These are phyloP conservation scores for Cucurbita maxima DNA, from an alignment of 306 rosid genomes.

Conservation along the genomic window DNA sequence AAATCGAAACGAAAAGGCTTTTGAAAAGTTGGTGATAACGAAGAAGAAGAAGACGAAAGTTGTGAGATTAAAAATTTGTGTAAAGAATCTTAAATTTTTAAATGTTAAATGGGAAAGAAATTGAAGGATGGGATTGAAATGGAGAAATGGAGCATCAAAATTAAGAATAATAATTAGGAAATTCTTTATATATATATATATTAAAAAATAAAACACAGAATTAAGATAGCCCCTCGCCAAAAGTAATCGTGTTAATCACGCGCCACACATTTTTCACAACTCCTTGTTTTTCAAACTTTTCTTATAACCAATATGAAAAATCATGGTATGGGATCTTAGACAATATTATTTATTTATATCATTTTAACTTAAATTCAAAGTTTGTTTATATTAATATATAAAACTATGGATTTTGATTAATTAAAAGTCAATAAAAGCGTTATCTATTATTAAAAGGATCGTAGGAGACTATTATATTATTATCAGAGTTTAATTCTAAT, in stretches of 20 bases:
- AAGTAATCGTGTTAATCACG: not conserved
- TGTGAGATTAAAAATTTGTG: not conserved
- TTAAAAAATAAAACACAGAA: slow-evolving; percentile 4
- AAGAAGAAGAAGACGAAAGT: not conserved
- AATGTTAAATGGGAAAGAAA: slow-evolving; percentile 5
- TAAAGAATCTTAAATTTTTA: not conserved
- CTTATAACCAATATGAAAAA: not conserved
- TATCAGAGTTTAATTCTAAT: not conserved
- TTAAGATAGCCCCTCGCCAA: slow-evolving; percentile 46
- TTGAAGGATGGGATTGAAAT: not conserved
- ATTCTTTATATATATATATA: too few species aligned
- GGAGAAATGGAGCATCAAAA: not conserved
- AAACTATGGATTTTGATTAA: not conserved
- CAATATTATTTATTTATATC: not conserved
- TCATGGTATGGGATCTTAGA: not conserved
- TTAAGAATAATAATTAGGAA: not conserved
- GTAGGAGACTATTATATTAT: not conserved
- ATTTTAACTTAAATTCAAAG: not conserved
- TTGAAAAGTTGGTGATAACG: not conserved
- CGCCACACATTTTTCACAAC: not conserved
- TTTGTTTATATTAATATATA: not conserved
- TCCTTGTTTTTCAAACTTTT: not conserved
- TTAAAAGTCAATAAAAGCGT: not conserved
- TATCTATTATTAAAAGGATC: not conserved
- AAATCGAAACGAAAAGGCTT: not conserved